A percentile compares a stretch with the other conserved stretches of the same genome.
Conservation (phyloP, 495 filamentous ascomycete genomes). For the Neurospora sp. region DNA sequence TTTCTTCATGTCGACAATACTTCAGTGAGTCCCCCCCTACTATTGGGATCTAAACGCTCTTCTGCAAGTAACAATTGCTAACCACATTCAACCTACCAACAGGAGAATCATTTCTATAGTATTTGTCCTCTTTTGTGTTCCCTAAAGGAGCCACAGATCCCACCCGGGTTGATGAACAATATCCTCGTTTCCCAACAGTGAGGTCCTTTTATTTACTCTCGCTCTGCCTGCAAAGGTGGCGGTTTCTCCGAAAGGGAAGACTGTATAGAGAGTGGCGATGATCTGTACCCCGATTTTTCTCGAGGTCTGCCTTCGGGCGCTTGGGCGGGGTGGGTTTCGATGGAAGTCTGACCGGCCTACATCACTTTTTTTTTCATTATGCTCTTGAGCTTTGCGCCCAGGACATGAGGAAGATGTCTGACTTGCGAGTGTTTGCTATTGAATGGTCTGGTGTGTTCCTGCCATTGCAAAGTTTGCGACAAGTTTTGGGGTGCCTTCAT, state of each 20-base stretch:
- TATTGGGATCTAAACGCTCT: conserved; percentile 1
- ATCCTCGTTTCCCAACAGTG: conserved; percentile 54
- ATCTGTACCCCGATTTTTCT: conserved; percentile 44
- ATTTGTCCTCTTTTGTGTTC: conserved; percentile 69
- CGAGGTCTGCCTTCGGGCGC: conserved; percentile 43
- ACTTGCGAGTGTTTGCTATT: no score
- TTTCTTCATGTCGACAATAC: conserved; percentile 54
- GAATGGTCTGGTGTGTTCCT: not conserved
- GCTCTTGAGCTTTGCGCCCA: no score
- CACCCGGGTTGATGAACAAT: conserved; percentile 53
- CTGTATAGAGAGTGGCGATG: conserved; percentile 55
- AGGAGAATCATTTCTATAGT: conserved; percentile 87
- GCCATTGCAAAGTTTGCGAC: not conserved
- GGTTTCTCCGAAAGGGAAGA: conserved; percentile 18
- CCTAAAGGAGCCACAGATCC: conserved; percentile 59
- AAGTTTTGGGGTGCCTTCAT: not conserved
- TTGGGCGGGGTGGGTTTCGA: conserved; percentile 46
- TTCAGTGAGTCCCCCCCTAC: conserved; percentile 30
- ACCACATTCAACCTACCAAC: no score
- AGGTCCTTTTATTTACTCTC: conserved; percentile 39
- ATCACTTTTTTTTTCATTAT: conserved; percentile 38
- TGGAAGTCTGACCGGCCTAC: conserved; percentile 53
- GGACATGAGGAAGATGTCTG: no score
- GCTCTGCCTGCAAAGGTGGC: conserved; percentile 42
- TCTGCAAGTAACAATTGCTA: no score